Conservation (phyloP, 2,329 filamentous ascomycete genomes). For the Gnomoniopsis sp. region DNA sequence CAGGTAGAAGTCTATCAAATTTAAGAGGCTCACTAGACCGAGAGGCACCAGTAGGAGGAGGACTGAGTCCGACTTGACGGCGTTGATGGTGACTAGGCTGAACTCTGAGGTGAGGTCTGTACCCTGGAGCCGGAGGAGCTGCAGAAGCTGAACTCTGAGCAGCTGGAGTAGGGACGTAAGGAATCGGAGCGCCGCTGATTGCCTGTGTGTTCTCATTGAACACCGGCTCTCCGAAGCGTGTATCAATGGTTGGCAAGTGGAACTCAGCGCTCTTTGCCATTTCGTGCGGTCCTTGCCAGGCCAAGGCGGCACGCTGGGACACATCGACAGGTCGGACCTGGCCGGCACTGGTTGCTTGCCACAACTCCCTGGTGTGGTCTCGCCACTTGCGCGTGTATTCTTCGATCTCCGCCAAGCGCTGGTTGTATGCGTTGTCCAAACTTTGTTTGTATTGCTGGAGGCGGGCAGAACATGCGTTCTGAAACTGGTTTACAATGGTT, state of each 20-base stretch:
- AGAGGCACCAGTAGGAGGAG: background rate
- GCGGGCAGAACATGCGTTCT: background rate
- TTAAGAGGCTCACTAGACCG: background rate
- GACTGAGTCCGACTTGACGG: background rate
- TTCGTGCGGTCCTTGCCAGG: slow-evolving; percentile 2
- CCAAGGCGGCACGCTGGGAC: background rate
- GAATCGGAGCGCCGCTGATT: background rate
- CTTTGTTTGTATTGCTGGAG: slow-evolving; percentile 7
- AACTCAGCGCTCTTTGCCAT: background rate
- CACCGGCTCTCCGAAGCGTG: background rate
- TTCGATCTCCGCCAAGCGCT: background rate
- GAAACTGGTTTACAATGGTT: background rate
- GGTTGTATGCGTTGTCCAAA: background rate
- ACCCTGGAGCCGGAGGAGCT: background rate
- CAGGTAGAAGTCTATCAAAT: background rate
- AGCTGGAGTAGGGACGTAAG: background rate
- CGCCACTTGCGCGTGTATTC: slow-evolving; percentile 8
- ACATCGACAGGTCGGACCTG: background rate
- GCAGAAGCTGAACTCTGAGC: too few species aligned
- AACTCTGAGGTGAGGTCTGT: background rate
- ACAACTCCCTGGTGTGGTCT: background rate
- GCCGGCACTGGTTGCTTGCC: background rate
- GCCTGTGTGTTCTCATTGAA: background rate
- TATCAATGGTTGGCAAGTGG: background rate
- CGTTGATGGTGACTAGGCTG: background rate